Evolutionary conservation across 2,329 filamentous ascomycete species (phyloP).

Genomic region (Diplodia sapinea): DNA sequence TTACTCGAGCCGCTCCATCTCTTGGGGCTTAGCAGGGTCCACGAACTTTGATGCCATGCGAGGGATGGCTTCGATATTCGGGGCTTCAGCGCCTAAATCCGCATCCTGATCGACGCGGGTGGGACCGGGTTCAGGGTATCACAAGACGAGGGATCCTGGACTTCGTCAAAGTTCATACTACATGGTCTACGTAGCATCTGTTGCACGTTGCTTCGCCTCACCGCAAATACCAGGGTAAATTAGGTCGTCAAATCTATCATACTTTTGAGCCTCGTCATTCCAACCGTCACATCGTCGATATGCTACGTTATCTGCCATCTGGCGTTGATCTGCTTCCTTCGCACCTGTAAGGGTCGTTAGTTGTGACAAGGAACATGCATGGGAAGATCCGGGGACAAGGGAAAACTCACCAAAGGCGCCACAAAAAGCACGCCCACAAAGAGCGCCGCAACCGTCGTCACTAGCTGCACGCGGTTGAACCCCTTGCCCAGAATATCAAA

Average conservation of each 20-base stretch:
- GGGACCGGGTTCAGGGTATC: background rate
- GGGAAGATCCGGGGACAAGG: background rate
- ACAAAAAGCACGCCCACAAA: constrained; percentile 76
- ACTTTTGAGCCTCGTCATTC: constrained; percentile 19
- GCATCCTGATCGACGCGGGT: constrained; percentile 20
- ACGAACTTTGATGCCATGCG: background rate
- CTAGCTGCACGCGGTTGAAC: constrained; percentile 87
- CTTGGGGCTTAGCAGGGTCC: background rate
- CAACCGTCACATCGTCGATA: constrained; percentile 20
- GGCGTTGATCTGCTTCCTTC: constrained; percentile 70
- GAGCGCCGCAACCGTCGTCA: constrained; percentile 82
- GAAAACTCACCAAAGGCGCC: constrained; percentile 77
- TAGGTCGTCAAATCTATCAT: constrained; percentile 24
- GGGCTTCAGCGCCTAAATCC: constrained; percentile 12
- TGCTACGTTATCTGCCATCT: constrained; percentile 59
- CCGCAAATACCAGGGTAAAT: constrained; percentile 3
- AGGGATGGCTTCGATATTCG: background rate
- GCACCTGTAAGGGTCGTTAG: constrained; percentile 48
- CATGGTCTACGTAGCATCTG: background rate
- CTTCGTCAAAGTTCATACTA: background rate
- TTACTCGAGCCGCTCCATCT: background rate
- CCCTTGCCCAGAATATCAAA: constrained; percentile 94
- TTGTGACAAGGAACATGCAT: constrained; percentile 33
- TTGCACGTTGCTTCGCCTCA: constrained; percentile 15
- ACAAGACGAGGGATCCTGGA: background rate